phyloP scores from a whole-genome alignment of 1,284 basidiomycete genomes.

The Meripilus lineatus region DNA sequence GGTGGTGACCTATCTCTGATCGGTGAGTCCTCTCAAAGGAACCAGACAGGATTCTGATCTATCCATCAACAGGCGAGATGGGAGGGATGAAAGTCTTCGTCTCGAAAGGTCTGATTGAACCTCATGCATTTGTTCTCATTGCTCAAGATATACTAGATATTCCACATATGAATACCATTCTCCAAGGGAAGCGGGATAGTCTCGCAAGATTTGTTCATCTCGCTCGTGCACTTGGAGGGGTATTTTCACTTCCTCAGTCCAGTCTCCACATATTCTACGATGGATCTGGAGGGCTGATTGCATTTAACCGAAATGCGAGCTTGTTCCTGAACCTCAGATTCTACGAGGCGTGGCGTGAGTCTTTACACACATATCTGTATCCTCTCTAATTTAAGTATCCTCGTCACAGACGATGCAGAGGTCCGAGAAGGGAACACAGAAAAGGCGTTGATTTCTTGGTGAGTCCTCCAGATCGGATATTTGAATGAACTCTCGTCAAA shows the following conservation, averaged over 20 bases:
- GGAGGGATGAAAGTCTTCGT: conserved; percentile 64
- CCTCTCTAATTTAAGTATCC: conserved; percentile 7
- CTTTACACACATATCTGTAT: conserved; percentile 1
- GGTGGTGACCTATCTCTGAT: conserved; percentile 57
- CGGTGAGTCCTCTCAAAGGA: conserved; percentile 39
- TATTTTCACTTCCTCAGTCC: conserved; percentile 62
- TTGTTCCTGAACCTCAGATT: conserved; percentile 90
- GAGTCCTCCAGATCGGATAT: conserved; percentile 13
- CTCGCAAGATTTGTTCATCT: conserved; percentile 69
- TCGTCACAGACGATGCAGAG: conserved; percentile 58
- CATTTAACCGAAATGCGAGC: conserved; percentile 89
- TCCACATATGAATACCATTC: no score
- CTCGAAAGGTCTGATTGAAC: conserved; percentile 48
- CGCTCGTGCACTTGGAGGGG: conserved; percentile 47
- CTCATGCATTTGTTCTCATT: no score
- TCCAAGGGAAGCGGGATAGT: conserved; percentile 45
- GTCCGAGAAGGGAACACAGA: conserved; percentile 53
- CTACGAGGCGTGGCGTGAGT: conserved; percentile 85
- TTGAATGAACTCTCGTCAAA: neutral
- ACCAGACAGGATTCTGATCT: no score
- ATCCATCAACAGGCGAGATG: conserved; percentile 50
- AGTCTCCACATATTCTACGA: conserved; percentile 91
- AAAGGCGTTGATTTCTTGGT: conserved; percentile 83
- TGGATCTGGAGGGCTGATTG: conserved; percentile 75
- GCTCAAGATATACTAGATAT: no score